Conservation (phyloP, 257 asterid genomes). For the Lavandula angustifolia region DNA sequence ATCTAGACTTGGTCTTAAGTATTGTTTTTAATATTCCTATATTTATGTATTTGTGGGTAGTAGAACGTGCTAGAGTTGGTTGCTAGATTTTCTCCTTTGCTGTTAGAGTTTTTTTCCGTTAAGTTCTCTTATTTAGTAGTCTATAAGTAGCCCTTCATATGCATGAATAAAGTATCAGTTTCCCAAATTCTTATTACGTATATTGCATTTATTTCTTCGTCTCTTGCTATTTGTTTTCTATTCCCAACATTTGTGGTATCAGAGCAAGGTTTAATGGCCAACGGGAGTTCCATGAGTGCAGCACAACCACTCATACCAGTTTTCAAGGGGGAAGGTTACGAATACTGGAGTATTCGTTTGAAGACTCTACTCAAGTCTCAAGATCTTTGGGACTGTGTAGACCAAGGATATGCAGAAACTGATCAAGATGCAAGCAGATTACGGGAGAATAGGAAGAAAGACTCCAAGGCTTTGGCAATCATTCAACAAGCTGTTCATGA, state of each 20-base stretch:
- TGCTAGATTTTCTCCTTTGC: too few species aligned
- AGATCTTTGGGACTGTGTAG: constrained; percentile 19
- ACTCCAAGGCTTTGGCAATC: neutral
- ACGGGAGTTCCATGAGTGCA: constrained; percentile 4
- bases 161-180: too few species aligned
- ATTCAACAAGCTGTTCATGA: neutral
- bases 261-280: neutral
- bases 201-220: too few species aligned
- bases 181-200: too few species aligned
- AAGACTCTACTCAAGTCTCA: constrained; percentile 13
- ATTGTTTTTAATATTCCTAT: too few species aligned
- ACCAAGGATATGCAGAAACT: constrained; percentile 5
- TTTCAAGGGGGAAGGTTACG: constrained; percentile 1
- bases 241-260: constrained; percentile 13
- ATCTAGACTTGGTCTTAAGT: too few species aligned
- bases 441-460: constrained; percentile 9
- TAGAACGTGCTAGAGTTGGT: too few species aligned
- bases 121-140: too few species aligned
- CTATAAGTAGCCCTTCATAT: too few species aligned
- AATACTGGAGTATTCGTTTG: constrained; percentile 7
- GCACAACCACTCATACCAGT: constrained; percentile 12
- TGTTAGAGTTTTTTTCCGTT: too few species aligned
- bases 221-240: too few species aligned
- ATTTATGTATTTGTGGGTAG: too few species aligned
- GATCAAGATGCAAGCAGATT: constrained; percentile 2